Evolutionary conservation across 202 grass and related monocot species (phyloP), one percentile per base, ranked within the genome.

Genomic region (Miscanthus sacchariflorus): DNA sequence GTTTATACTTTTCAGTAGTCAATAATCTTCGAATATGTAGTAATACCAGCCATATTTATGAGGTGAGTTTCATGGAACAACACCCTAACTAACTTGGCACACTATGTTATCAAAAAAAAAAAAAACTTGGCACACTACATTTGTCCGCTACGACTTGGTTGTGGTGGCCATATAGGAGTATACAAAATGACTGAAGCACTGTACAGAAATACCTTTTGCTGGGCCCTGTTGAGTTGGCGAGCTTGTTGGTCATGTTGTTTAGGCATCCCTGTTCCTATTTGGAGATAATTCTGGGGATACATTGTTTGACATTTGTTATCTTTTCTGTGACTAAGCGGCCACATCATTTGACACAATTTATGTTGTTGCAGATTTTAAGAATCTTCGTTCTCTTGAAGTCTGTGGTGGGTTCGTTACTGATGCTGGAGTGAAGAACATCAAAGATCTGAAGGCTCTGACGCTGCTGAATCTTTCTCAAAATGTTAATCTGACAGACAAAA

Each of bases 341-440:
- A 35, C 24, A 83, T 56, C 45, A 70, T n/a, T 13, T 87, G 68
- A 87, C 85, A 76, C 19, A 21, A 68, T 86, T 72, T 70, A 23
- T 83, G 25, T 52, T 59, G 28, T 78, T 65, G 77, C 86, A 96
- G 97, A 61, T 88, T 99, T 99, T 71, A 99, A 99, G 90, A 96
- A 95, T 45, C 88, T 99, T 9, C 79, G 92, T 54, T 96, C 91
- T 8, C 94, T 96, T 65, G 97, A 99, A 84, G 70, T 90, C 42
- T 99, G 97, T 44, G 84, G 94, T 70, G 94, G 97, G n/a, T 91
- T 73, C 23, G 89, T 99, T 27, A 95, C 93, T 2, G 97, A 99
- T 87, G 90, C 88, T 70, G 97, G 97, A 15, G 97, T 96, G 67
- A 96, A 95, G 68, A 95, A 96, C 85, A 99, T 99, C 87, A 99